Evolutionary conservation across 768 basidiomycete species (phyloP).

Genomic region (Termitomyces sp.): DNA sequence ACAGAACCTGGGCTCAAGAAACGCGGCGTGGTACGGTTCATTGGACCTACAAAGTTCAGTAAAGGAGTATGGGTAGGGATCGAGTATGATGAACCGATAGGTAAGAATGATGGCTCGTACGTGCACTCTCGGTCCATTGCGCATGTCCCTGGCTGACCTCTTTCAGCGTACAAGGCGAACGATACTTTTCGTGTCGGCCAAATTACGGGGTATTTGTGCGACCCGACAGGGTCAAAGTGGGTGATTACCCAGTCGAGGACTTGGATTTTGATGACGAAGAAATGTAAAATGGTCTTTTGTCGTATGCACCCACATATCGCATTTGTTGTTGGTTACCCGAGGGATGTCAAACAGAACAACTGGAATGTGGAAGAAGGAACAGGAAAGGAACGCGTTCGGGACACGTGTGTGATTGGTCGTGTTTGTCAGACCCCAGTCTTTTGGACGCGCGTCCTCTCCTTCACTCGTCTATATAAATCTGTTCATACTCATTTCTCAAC

Average conservation of each 20-base stretch:
- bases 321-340: constrained; percentile 6
- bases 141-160: background rate
- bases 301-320: background rate
- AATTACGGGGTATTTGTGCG: constrained; percentile 85
- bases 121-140: constrained; percentile 25
- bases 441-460: constrained; percentile 36
- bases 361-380: constrained; percentile 29
- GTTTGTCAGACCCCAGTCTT: constrained; percentile 17
- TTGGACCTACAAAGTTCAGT: constrained; percentile 75
- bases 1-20: constrained; percentile 63
- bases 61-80: constrained; percentile 84
- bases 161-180: constrained; percentile 70
- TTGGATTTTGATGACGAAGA: constrained; percentile 73
- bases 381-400: constrained; percentile 12
- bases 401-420: constrained; percentile 15
- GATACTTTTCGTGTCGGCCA: constrained; percentile 77
- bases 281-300: constrained; percentile 34
- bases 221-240: constrained; percentile 73
- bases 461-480: constrained; percentile 18
- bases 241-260: constrained; percentile 85
- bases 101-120: constrained; percentile 94
- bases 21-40: constrained; percentile 81
- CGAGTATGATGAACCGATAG: constrained; percentile 92
- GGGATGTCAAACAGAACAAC: constrained; percentile 2
- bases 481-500: constrained; percentile 17